phyloP scores from a whole-genome alignment of 148 eudicot species.

The Silene uniflora region DNA sequence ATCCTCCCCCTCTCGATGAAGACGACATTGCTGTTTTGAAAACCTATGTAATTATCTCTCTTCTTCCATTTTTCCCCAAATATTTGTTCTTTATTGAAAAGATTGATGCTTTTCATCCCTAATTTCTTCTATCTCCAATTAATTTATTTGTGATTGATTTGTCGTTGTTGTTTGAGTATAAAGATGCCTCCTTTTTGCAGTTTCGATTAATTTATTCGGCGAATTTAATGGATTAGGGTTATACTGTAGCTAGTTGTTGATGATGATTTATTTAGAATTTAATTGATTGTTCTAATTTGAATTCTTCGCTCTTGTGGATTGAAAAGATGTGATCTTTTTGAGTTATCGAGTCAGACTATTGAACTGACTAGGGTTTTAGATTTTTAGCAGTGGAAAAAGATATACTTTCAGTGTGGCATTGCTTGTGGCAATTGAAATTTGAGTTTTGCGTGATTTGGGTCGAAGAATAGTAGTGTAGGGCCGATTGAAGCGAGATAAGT shows the following conservation, averaged over 20 bases:
- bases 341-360: background rate
- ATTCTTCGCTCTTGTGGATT: no score
- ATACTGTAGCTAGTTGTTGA: background rate
- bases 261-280: background rate
- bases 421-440: background rate
- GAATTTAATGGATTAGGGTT: background rate
- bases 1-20: conserved; percentile 84
- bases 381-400: background rate
- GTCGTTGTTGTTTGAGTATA: background rate
- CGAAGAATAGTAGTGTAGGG: no score
- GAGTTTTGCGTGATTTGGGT: background rate
- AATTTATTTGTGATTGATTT: background rate
- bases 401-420: background rate
- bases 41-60: conserved; percentile 45
- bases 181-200: background rate
- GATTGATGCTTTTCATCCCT: background rate
- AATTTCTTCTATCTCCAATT: background rate
- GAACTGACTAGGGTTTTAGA: background rate
- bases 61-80: background rate
- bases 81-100: background rate
- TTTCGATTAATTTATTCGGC: background rate
- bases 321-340: background rate
- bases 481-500: no score
- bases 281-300: background rate
- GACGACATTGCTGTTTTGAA: conserved; percentile 92